Percentiles rank a stretch among this genome's conserved stretches.
These are phyloP conservation scores for Aspergillus awamori DNA, from an alignment of 2,329 filamentous ascomycete genomes.

Conservation along the genomic window DNA sequence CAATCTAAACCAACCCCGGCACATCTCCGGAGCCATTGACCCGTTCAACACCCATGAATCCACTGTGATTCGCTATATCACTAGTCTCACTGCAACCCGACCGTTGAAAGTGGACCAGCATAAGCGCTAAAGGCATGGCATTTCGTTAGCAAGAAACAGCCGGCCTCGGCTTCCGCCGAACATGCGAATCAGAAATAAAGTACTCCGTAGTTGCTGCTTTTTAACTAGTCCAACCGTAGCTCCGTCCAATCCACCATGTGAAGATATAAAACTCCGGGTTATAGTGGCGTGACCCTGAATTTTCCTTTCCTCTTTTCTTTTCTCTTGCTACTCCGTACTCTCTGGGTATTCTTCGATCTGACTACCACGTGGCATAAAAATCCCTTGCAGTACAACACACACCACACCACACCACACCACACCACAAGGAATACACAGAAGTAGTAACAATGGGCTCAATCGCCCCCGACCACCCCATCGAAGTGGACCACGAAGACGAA, in stretches of 20 bases:
- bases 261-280: too few species aligned
- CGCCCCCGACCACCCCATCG: background rate
- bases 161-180: background rate
- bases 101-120: background rate
- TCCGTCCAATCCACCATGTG: background rate
- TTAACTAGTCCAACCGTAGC: background rate
- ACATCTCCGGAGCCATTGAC: background rate
- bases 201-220: too few species aligned
- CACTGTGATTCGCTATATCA: background rate
- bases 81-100: background rate
- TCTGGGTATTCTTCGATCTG: too few species aligned
- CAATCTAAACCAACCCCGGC: background rate
- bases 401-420: background rate
- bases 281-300: too few species aligned
- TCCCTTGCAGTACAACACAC: too few species aligned
- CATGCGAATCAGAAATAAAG: background rate
- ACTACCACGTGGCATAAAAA: too few species aligned
- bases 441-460: background rate
- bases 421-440: background rate
- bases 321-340: too few species aligned
- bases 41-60: background rate
- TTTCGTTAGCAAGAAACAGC: background rate
- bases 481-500: conserved; percentile 12
- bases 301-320: too few species aligned
- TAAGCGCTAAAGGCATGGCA: background rate